A percentile compares a stretch with the other conserved stretches of the same genome.
Conservation (phyloP, 2,329 filamentous ascomycete species). For the Cordyceps javanica region DNA sequence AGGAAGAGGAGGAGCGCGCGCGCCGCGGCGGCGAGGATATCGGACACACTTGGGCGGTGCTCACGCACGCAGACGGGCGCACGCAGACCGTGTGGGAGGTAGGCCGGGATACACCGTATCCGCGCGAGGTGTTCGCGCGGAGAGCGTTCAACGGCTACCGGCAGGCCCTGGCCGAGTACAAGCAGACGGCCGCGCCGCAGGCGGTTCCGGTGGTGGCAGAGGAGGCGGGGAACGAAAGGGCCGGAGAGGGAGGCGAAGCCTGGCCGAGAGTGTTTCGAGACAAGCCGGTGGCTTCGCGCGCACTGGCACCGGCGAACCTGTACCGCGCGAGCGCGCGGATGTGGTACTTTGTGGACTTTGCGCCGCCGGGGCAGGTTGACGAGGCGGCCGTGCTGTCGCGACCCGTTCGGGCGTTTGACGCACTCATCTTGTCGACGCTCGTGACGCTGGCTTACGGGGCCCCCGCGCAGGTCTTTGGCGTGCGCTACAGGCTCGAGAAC, state of each 20-base stretch:
- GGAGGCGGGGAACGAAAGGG: not conserved
- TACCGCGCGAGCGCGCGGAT: constrained; percentile 16
- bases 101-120: constrained; percentile 12
- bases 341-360: constrained; percentile 19
- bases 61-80: constrained; percentile 11
- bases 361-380: not conserved
- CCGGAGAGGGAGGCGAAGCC: not conserved
- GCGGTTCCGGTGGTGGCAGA: not conserved
- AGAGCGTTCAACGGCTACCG: constrained; percentile 17
- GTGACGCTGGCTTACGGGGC: constrained; percentile 13
- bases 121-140: constrained; percentile 13
- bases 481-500: constrained; percentile 12
- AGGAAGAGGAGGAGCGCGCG: no score
- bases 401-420: constrained; percentile 16
- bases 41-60: constrained; percentile 16
- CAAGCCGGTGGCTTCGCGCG: constrained; percentile 15
- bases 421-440: constrained; percentile 15
- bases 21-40: constrained; percentile 12
- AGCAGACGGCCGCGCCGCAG: not conserved
- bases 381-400: constrained; percentile 12
- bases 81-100: constrained; percentile 16
- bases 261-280: constrained; percentile 7
- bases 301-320: constrained; percentile 16
- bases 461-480: constrained; percentile 15
- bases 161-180: constrained; percentile 12